Percentiles rank a stretch among this genome's conserved stretches.
Conservation (phyloP, 352 stramenopile species). For the Plasmopara viticola region DNA sequence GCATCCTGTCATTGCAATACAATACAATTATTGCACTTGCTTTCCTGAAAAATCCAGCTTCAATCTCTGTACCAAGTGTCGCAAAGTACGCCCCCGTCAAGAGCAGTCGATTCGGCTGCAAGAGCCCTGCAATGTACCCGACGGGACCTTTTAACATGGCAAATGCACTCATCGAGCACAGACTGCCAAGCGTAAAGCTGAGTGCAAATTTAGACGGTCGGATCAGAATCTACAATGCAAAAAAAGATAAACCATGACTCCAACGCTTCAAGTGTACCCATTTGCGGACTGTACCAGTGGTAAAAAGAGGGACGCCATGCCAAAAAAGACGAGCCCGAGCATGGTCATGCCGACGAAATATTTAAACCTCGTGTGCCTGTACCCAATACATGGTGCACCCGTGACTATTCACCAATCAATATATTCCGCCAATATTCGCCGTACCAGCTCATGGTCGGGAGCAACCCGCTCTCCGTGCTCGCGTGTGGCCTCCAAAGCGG, state of each 20-base stretch:
- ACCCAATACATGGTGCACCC: too few relatives aligned
- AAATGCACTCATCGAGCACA: constrained; percentile 67
- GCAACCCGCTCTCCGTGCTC: constrained; percentile 22
- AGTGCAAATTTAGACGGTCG: constrained; percentile 78
- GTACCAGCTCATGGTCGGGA: constrained; percentile 59
- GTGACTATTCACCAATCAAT: too few relatives aligned
- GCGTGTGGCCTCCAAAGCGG: constrained; percentile 40
- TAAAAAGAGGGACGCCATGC: constrained; percentile 76
- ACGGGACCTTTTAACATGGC: constrained; percentile 70
- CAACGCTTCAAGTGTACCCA: not conserved
- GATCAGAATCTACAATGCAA: constrained; percentile 57
- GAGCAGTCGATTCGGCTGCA: constrained; percentile 58
- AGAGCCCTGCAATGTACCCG: constrained; percentile 43
- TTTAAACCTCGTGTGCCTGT: constrained; percentile 71
- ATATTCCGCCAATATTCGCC: not conserved
- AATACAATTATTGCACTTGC: not conserved
- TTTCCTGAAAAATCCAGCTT: not conserved
- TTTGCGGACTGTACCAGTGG: constrained; percentile 29
- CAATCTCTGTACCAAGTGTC: constrained; percentile 45
- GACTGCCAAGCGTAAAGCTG: constrained; percentile 75
- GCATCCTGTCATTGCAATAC: constrained; percentile 17
- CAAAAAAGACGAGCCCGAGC: constrained; percentile 72
- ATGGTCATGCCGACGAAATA: constrained; percentile 73
- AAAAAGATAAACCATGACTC: not conserved
- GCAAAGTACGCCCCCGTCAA: constrained; percentile 65